Percentiles rank a stretch among this genome's conserved stretches.
phyloP scores from a whole-genome alignment of 176 grass and related monocot species.

The Hordeum vulgare region DNA sequence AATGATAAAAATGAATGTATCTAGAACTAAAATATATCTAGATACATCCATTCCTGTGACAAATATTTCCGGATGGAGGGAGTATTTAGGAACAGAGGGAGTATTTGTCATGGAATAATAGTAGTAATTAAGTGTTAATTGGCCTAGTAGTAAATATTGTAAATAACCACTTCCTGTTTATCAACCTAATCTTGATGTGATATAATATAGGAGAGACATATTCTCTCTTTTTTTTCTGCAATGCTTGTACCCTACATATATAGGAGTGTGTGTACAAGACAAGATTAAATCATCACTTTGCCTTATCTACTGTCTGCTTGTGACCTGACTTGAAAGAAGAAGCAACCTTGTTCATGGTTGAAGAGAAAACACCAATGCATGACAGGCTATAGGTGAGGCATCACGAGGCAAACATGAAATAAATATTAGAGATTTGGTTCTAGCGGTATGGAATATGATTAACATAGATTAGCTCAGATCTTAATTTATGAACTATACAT shows the following conservation, averaged over 20 bases:
- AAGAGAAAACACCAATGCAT: slow-evolving; percentile 15
- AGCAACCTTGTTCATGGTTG: slow-evolving; percentile 28
- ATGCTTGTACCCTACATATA: slow-evolving; percentile 6
- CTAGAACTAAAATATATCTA: no score
- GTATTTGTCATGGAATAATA: background rate
- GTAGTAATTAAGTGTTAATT: background rate
- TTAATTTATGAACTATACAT: background rate
- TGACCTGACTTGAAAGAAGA: slow-evolving; percentile 25
- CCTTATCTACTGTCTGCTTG: slow-evolving; percentile 40
- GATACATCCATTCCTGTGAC: no score
- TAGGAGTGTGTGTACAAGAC: slow-evolving; percentile 25
- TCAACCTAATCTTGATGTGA: slow-evolving; percentile 6
- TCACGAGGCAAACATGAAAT: slow-evolving; percentile 1
- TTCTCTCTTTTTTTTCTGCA: background rate
- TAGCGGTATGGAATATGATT: background rate
- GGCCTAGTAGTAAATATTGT: background rate
- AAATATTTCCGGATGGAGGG: no score
- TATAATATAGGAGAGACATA: background rate
- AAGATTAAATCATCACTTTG: slow-evolving; percentile 28
- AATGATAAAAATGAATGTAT: no score
- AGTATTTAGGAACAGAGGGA: no score
- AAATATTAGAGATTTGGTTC: background rate
- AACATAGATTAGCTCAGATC: background rate
- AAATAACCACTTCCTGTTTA: background rate
- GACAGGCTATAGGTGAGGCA: background rate